These are phyloP conservation scores for Talaromyces marneffei DNA, from an alignment of 2,329 filamentous ascomycete genomes.

Conservation along the genomic window DNA sequence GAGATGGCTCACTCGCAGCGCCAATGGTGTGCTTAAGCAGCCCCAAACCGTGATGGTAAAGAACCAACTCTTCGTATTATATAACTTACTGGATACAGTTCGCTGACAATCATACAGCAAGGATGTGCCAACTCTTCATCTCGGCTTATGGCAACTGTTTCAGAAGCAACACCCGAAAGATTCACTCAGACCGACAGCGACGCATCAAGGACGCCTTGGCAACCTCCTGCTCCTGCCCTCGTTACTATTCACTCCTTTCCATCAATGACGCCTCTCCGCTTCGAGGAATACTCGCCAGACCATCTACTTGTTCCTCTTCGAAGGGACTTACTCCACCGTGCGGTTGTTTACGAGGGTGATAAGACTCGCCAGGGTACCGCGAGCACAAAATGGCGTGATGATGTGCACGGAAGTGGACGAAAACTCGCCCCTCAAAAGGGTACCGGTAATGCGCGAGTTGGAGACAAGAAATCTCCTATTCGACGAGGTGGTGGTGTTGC, in stretches of 20 bases:
- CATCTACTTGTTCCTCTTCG: slow-evolving; percentile 84
- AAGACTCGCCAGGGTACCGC: slow-evolving; percentile 81
- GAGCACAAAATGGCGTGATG: slow-evolving; percentile 69
- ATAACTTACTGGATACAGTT: background rate
- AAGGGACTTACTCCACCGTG: slow-evolving; percentile 85
- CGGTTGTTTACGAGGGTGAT: slow-evolving; percentile 89
- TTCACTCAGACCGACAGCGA: slow-evolving; percentile 8
- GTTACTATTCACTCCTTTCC: slow-evolving; percentile 90
- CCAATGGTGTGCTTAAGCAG: slow-evolving; percentile 29
- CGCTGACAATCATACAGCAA: slow-evolving; percentile 32
- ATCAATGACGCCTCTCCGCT: slow-evolving; percentile 71
- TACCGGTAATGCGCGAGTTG: slow-evolving; percentile 69
- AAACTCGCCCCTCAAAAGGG: slow-evolving; percentile 89
- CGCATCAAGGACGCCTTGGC: slow-evolving; percentile 30
- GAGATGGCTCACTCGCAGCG: slow-evolving; percentile 35
- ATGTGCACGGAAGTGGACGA: slow-evolving; percentile 74
- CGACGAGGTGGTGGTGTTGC: slow-evolving; percentile 78
- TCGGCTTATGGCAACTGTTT: slow-evolving; percentile 45
- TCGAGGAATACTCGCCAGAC: slow-evolving; percentile 71
- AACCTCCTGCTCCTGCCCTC: slow-evolving; percentile 57
- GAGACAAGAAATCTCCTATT: slow-evolving; percentile 75
- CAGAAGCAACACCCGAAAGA: slow-evolving; percentile 21
- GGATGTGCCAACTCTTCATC: slow-evolving; percentile 33
- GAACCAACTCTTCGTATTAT: background rate
- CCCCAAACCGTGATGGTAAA: slow-evolving; percentile 34